phyloP scores from a whole-genome alignment of 345 rosid genomes.

The Clarkia xantiana region DNA sequence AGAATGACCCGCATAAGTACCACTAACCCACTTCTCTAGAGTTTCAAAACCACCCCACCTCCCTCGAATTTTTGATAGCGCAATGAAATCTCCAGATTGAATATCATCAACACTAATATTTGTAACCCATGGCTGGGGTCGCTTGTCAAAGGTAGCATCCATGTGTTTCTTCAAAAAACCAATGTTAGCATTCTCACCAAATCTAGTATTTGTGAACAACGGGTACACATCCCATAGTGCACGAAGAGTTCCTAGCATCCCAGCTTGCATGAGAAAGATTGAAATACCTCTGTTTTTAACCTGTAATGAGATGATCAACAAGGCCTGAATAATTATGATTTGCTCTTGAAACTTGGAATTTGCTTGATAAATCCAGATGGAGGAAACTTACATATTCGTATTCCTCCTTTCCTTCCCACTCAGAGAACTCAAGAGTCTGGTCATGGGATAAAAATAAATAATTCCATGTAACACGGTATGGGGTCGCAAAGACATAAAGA shows the following conservation, averaged over 20 bases:
- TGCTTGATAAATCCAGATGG: background rate
- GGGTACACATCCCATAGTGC: conserved; percentile 97
- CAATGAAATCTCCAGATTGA: conserved; percentile 85
- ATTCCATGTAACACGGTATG: conserved; percentile 92
- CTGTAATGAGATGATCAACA: conserved; percentile 21
- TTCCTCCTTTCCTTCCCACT: conserved; percentile 92
- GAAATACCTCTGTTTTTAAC: conserved; percentile 83
- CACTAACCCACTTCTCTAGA: conserved; percentile 98
- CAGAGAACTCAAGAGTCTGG: conserved; percentile 59
- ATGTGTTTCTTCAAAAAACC: conserved; percentile 80
- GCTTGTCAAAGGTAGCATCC: conserved; percentile 64
- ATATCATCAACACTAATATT: conserved; percentile 48
- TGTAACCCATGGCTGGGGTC: conserved; percentile 38
- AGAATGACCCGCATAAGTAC: conserved; percentile 92
- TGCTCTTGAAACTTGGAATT: background rate
- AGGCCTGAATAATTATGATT: background rate
- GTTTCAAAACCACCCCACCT: conserved; percentile 77
- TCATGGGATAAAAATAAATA: conserved; percentile 74
- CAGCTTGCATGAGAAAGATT: conserved; percentile 94
- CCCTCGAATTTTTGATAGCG: conserved; percentile 52
- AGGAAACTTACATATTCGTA: conserved; percentile 64
- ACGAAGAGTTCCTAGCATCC: conserved; percentile 87
- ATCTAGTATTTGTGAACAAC: conserved; percentile 79
- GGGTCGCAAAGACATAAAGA: conserved; percentile 88
- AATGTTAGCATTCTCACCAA: conserved; percentile 85